These are phyloP conservation scores for Chaetomium tenue DNA, from an alignment of 495 filamentous ascomycete genomes.

Conservation along the genomic window DNA sequence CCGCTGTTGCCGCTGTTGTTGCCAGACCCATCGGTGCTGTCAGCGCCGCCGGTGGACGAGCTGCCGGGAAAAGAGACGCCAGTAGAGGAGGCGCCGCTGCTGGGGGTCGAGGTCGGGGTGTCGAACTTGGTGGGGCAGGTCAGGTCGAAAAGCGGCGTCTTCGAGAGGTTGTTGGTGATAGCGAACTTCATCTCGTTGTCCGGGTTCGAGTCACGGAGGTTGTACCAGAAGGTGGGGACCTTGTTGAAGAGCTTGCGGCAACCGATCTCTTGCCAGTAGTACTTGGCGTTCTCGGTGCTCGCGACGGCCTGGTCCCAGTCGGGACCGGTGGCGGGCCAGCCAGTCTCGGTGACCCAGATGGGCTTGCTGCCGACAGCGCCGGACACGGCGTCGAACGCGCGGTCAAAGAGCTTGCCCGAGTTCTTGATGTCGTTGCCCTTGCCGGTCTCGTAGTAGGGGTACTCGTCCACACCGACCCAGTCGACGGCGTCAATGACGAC, in stretches of 20 bases:
- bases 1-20: constrained; percentile 24
- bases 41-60: constrained; percentile 23
- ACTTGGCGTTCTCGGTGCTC: constrained; percentile 61
- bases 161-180: constrained; percentile 51
- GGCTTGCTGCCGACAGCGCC: constrained; percentile 42
- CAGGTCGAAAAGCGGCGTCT: constrained; percentile 58
- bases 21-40: constrained; percentile 15
- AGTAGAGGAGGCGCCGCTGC: constrained; percentile 23
- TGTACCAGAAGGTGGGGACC: constrained; percentile 65
- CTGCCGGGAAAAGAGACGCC: constrained; percentile 20
- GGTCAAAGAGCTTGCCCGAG: constrained; percentile 42
- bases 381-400: constrained; percentile 37
- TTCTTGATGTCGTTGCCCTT: constrained; percentile 49
- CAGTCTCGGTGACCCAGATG: constrained; percentile 55
- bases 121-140: constrained; percentile 51
- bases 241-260: constrained; percentile 64
- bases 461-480: constrained; percentile 52
- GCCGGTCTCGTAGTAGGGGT: constrained; percentile 52
- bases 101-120: constrained; percentile 27
- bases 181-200: constrained; percentile 47
- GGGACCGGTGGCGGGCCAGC: constrained; percentile 47
- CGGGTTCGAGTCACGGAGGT: constrained; percentile 47
- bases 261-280: constrained; percentile 69
- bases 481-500: constrained; percentile 48
- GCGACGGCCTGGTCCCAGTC: constrained; percentile 57